Conservation (phyloP, 2,329 filamentous ascomycete genomes). For the Drechslerella dactyloides region DNA sequence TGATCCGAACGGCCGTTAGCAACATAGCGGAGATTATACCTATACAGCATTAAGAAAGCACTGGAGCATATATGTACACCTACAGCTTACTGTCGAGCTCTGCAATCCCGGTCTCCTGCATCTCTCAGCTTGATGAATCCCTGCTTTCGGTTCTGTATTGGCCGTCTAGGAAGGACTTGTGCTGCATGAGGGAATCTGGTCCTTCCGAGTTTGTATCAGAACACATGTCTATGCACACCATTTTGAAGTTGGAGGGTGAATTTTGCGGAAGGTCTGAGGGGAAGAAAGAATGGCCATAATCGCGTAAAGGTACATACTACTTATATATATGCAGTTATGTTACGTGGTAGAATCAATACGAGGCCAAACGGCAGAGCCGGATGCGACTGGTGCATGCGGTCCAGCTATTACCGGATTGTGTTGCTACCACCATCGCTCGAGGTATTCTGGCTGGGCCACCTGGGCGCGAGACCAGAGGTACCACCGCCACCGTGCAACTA, state of each 20-base stretch:
- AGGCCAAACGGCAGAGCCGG: too few relatives aligned
- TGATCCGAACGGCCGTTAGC: too few relatives aligned
- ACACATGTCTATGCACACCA: not conserved
- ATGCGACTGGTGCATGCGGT: constrained; percentile 1
- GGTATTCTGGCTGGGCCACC: too few relatives aligned
- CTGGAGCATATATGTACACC: not conserved
- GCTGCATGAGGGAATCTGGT: not conserved
- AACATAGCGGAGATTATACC: not conserved
- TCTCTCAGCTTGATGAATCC: not conserved
- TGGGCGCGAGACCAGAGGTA: too few relatives aligned
- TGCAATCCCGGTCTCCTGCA: not conserved
- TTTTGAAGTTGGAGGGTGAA: not conserved
- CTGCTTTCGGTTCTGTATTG: not conserved
- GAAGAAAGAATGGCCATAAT: not conserved
- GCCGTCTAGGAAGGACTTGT: constrained; percentile 7
- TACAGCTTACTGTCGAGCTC: not conserved
- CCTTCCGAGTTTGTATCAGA: not conserved
- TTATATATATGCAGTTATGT: too few relatives aligned
- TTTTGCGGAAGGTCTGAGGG: not conserved
- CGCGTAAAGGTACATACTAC: too few relatives aligned
- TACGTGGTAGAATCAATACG: too few relatives aligned
- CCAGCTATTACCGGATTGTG: constrained; percentile 15
- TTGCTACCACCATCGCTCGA: too few relatives aligned
- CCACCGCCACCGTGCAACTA: constrained; percentile 12
- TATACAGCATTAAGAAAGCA: not conserved